phyloP scores from a whole-genome alignment of 2,329 filamentous ascomycete genomes.

The Dissoconium aciculare region DNA sequence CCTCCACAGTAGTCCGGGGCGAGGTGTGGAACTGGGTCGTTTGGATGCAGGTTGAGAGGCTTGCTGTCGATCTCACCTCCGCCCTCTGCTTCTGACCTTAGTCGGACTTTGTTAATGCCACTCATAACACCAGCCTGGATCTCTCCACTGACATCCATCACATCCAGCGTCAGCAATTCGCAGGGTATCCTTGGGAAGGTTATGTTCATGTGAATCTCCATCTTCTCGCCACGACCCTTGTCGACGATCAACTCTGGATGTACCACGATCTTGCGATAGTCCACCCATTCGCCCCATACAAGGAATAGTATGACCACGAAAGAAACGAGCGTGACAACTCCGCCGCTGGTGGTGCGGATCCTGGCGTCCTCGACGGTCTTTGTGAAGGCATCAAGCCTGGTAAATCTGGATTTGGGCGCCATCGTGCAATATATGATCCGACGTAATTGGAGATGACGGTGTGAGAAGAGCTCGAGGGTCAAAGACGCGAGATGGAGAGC shows the following conservation, averaged over 20 bases:
- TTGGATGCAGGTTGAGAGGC: conserved; percentile 53
- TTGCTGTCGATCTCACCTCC: conserved; percentile 59
- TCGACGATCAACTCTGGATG: conserved; percentile 91
- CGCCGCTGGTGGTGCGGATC: conserved; percentile 86
- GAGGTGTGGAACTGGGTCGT: conserved; percentile 55
- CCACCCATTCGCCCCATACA: conserved; percentile 87
- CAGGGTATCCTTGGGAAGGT: conserved; percentile 89
- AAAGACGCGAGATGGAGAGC: too few species aligned
- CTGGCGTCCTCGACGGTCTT: conserved; percentile 98
- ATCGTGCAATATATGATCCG: conserved; percentile 38
- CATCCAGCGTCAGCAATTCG: conserved; percentile 88
- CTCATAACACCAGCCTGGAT: conserved; percentile 89
- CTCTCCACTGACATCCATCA: conserved; percentile 98
- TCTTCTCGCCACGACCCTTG: conserved; percentile 92
- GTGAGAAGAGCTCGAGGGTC: conserved; percentile 1
- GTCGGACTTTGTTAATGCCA: conserved; percentile 78
- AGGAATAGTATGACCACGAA: conserved; percentile 78
- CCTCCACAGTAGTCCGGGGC: conserved; percentile 84
- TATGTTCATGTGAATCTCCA: conserved; percentile 98
- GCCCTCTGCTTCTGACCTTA: conserved; percentile 57
- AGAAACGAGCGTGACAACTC: conserved; percentile 84
- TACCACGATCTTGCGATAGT: conserved; percentile 74
- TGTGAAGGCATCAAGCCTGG: conserved; percentile 92
- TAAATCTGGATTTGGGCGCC: conserved; percentile 86
- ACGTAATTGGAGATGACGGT: too few species aligned